Conservation (phyloP, 495 filamentous ascomycete species). For the Penicillium cataractarum region DNA sequence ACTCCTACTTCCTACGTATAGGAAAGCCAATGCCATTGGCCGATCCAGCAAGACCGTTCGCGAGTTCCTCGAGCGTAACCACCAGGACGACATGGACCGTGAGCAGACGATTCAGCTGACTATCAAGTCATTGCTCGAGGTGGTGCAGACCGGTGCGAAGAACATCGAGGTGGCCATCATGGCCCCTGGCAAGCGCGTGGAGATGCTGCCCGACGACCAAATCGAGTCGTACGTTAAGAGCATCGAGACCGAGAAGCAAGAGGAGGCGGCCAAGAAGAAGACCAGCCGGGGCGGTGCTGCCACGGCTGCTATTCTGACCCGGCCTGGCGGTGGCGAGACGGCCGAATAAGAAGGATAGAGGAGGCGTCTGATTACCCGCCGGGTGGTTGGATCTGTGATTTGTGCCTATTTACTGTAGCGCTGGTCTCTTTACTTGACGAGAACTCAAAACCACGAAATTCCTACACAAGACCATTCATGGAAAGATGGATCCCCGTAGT, state of each 20-base stretch:
- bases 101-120: constrained; percentile 96
- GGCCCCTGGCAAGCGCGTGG: constrained; percentile 87
- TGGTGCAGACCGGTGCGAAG: constrained; percentile 98
- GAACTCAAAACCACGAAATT: constrained; percentile 33
- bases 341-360: constrained; percentile 20
- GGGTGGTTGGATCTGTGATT: constrained; percentile 17
- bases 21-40: constrained; percentile 99
- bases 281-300: constrained; percentile 77
- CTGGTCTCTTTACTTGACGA: constrained; percentile 31
- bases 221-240: constrained; percentile 97
- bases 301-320: constrained; percentile 76
- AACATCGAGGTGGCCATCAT: constrained; percentile 99
- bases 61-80: constrained; percentile 97
- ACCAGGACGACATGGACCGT: constrained; percentile 94
- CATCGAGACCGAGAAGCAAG: constrained; percentile 98
- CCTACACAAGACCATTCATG: constrained; percentile 12
- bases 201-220: constrained; percentile 94
- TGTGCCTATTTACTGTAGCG: constrained; percentile 36
- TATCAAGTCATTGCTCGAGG: constrained; percentile 96
- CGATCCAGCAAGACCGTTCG: constrained; percentile 97
- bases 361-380: constrained; percentile 9
- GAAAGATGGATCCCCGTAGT: constrained; percentile 14
- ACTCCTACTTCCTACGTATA: constrained; percentile 37
- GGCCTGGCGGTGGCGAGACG: constrained; percentile 56
- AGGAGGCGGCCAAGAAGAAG: constrained; percentile 97